A percentile compares a stretch with the other conserved stretches of the same genome.
Conservation (phyloP, 1,284 basidiomycete genomes). For the Apiotrichum brassicae region DNA sequence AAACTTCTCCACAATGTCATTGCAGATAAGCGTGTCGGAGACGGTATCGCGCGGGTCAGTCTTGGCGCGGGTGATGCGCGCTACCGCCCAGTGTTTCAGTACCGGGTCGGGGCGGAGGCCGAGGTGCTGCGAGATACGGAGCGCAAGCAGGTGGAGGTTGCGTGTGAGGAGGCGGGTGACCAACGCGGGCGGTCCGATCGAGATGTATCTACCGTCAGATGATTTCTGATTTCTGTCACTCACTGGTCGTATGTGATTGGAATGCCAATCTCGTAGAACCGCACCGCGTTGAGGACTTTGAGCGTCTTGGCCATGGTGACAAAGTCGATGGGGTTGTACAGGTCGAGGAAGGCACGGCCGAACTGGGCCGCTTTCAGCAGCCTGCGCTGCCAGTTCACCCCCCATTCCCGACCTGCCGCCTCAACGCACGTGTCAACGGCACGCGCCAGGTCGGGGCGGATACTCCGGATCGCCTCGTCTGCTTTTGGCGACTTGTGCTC, state of each 20-base stretch:
- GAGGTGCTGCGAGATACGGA: slow-evolving; percentile 82
- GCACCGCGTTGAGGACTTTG: slow-evolving; percentile 90
- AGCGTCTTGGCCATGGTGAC: slow-evolving; percentile 84
- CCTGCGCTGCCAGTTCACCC: slow-evolving; percentile 77
- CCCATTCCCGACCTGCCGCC: slow-evolving; percentile 88
- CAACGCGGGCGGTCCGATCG: slow-evolving; percentile 68
- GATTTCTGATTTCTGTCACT: slow-evolving; percentile 19
- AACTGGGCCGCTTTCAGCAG: slow-evolving; percentile 92
- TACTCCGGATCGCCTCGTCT: slow-evolving; percentile 84
- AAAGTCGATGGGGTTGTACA: slow-evolving; percentile 85
- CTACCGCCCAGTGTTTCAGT: slow-evolving; percentile 90
- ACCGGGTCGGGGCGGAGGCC: slow-evolving; percentile 77
- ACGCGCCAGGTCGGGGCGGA: slow-evolving; percentile 72
- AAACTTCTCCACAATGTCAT: slow-evolving; percentile 81
- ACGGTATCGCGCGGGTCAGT: slow-evolving; percentile 49
- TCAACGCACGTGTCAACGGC: slow-evolving; percentile 92
- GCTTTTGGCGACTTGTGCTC: slow-evolving; percentile 75
- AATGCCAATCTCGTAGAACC: slow-evolving; percentile 85
- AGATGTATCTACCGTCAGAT: slow-evolving; percentile 57
- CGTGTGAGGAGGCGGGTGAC: slow-evolving; percentile 77
- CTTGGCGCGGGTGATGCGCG: slow-evolving; percentile 73
- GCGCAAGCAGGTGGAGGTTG: slow-evolving; percentile 82
- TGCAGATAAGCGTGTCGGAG: slow-evolving; percentile 72
- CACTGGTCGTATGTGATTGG: slow-evolving; percentile 88
- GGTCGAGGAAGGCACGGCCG: slow-evolving; percentile 85